Evolutionary conservation across 306 rosid genomes (phyloP), one percentile per base, ranked within the genome.

Genomic region (Crotalaria pallida): DNA sequence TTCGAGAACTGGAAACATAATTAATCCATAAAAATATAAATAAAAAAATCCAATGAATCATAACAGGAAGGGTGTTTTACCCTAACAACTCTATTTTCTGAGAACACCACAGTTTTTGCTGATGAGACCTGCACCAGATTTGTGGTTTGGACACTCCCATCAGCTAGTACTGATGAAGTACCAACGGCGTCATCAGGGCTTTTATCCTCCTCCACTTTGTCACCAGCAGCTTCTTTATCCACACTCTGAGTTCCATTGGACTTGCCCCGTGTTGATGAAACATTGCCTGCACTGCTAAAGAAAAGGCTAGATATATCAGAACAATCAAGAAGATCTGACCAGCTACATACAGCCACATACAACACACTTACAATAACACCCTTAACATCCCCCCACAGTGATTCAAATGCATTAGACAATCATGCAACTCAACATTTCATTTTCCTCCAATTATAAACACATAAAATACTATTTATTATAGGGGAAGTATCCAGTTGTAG

Each of bases 71-170:
- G 53, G 1, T 19, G 43, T 66, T 15, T 81, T 86, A 92, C 98
- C 91, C 84, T 77, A 61, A 88, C 87, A 70, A 77, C 87, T 78
- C 77, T 80, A 33, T 89, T 84, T 29, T 85, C 86, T 8, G 83
- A 58, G 34, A 67, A 19, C 56, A 79, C 87, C 59, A 74, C 78
- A n/a, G 67, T 72, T 73, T 83, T 76, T 27, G 40, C 67, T 2
- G 86, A 75, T 7, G 86, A 49, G 65, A 82, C 77, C 62, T 85
- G 82, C 77, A 80, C 81, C 49, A 12, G 44, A 61, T 17, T 12
- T 17, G 70, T 36, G 56, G 38, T 57, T 75, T 57, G 77, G 26
- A 67, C 68, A 21, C 72, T 77, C 74, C 77, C 85, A 44, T 77
- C 84, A 27, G 78, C 88, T 16, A 23, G 79, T 7, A 22, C 75